A percentile compares a stretch with the other conserved stretches of the same genome.
Conservation (phyloP, 352 stramenopile genomes). For the Pythium volutum region DNA sequence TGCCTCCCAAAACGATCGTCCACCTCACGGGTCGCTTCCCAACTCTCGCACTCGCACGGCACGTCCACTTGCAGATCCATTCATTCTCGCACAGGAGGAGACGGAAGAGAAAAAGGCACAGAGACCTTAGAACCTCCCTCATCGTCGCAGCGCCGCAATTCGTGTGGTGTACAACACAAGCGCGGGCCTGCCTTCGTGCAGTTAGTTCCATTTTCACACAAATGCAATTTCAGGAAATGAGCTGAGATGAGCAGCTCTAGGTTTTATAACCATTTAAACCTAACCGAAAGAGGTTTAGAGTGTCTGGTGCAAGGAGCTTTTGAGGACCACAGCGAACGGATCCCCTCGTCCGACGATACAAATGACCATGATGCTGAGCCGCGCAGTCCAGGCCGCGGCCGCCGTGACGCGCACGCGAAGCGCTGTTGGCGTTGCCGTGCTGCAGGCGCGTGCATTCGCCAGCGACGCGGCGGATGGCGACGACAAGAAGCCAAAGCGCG, state of each 20-base stretch:
- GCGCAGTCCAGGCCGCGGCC: slow-evolving; percentile 2
- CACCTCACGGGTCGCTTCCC: slow-evolving; percentile 8
- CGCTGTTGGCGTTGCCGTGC: background rate
- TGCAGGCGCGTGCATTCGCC: slow-evolving; percentile 12
- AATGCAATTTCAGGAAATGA: background rate
- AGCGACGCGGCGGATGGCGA: slow-evolving; percentile 7
- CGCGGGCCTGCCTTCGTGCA: slow-evolving; percentile 13
- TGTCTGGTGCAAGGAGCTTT: slow-evolving; percentile 9
- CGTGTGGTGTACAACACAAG: background rate
- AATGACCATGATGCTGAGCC: slow-evolving; percentile 16
- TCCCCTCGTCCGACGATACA: background rate
- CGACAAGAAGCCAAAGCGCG: slow-evolving; percentile 25
- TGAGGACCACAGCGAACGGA: slow-evolving; percentile 8
- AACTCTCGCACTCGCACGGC: slow-evolving; percentile 14
- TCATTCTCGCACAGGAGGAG: slow-evolving; percentile 23
- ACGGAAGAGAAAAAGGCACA: background rate
- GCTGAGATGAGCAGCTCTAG: background rate
- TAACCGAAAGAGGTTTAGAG: slow-evolving; percentile 8
- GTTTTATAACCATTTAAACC: slow-evolving; percentile 9
- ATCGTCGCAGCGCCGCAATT: background rate
- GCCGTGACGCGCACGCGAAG: slow-evolving; percentile 7
- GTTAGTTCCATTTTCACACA: background rate
- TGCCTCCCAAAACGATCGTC: background rate
- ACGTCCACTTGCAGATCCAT: slow-evolving; percentile 10
- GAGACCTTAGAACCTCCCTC: background rate